A percentile compares a stretch with the other conserved stretches of the same genome.
phyloP scores from a whole-genome alignment of 2,329 filamentous ascomycete genomes.

The Talaromyces amestolkiae region DNA sequence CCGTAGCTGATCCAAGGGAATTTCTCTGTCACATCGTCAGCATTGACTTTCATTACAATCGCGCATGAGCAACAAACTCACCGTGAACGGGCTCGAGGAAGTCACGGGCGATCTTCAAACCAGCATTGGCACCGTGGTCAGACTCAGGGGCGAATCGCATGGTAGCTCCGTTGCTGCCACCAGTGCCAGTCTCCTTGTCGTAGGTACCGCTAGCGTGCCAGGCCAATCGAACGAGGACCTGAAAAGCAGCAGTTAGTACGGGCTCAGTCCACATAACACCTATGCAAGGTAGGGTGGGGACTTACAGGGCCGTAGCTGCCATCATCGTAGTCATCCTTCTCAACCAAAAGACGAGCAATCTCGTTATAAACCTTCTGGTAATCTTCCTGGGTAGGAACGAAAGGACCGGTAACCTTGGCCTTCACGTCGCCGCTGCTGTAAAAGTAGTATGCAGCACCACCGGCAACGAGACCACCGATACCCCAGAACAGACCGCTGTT shows the following conservation, averaged over 20 bases:
- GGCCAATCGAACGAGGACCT: constrained; percentile 77
- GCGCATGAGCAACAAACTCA: constrained; percentile 39
- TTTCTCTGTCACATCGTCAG: constrained; percentile 51
- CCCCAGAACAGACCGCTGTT: constrained; percentile 57
- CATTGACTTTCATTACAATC: not conserved
- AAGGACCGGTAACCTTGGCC: constrained; percentile 54
- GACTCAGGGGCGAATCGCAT: constrained; percentile 92
- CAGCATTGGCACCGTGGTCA: constrained; percentile 90
- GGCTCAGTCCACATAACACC: not conserved
- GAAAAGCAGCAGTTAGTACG: constrained; percentile 12
- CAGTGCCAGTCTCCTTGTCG: constrained; percentile 81
- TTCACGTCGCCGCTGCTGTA: constrained; percentile 51
- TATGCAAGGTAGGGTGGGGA: not conserved
- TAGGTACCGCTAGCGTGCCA: constrained; percentile 95
- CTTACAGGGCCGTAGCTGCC: constrained; percentile 84
- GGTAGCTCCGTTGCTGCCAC: constrained; percentile 92
- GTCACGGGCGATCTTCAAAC: constrained; percentile 78
- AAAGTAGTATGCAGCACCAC: constrained; percentile 66
- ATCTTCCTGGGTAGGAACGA: constrained; percentile 76
- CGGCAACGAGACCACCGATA: constrained; percentile 57
- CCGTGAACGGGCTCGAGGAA: constrained; percentile 91
- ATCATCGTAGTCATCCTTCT: constrained; percentile 94
- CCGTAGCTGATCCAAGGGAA: constrained; percentile 97
- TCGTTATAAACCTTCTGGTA: constrained; percentile 95
- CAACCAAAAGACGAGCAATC: constrained; percentile 74